Percentiles rank a stretch among this genome's conserved stretches.
These are phyloP conservation scores for Lachnellula subtilissima DNA, from an alignment of 2,329 filamentous ascomycete species.

Conservation along the genomic window DNA sequence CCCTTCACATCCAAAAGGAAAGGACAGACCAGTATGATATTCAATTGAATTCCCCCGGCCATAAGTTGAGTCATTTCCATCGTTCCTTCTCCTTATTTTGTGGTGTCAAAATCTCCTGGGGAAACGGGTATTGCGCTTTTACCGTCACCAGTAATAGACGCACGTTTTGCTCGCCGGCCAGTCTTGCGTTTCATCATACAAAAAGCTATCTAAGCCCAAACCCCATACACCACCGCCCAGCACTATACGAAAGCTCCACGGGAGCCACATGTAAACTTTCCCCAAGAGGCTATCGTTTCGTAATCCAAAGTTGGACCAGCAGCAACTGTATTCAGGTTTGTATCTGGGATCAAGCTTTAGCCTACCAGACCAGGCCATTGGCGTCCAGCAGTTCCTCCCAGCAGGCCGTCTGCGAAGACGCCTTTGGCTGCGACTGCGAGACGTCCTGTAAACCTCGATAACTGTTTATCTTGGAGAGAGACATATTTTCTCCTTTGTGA, in stretches of 20 bases:
- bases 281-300: background rate
- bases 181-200: background rate
- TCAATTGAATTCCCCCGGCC: too few species aligned
- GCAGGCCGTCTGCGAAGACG: background rate
- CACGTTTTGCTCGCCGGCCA: background rate
- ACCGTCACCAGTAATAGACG: background rate
- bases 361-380: background rate
- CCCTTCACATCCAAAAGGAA: too few species aligned
- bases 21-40: too few species aligned
- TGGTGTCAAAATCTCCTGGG: background rate
- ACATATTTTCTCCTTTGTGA: slow-evolving; percentile 6
- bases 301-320: background rate
- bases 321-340: background rate
- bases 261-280: background rate
- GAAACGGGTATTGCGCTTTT: background rate
- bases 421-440: background rate
- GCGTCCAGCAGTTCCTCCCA: background rate
- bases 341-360: background rate
- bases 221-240: background rate
- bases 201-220: background rate
- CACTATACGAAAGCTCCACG: background rate
- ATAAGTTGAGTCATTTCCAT: background rate
- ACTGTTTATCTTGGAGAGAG: background rate
- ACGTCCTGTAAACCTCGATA: background rate
- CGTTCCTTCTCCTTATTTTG: background rate